A percentile compares a stretch with the other conserved stretches of the same genome.
phyloP scores from a whole-genome alignment of 306 rosid genomes.

The Cucurbita maxima region DNA sequence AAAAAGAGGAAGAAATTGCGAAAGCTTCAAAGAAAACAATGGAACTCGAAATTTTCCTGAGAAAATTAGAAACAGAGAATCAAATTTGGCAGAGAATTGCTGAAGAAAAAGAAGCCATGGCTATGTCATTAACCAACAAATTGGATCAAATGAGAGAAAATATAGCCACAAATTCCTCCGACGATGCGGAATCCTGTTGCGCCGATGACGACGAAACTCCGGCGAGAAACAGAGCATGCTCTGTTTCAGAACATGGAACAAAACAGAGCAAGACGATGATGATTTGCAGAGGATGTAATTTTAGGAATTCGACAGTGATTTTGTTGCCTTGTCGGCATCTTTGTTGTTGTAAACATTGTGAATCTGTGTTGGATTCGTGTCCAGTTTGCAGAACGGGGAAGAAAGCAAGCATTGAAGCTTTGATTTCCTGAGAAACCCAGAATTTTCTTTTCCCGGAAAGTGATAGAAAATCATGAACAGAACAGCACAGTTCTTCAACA shows the following conservation, averaged over 20 bases:
- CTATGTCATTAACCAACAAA: constrained; percentile 26
- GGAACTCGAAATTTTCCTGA: constrained; percentile 41
- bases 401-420: constrained; percentile 55
- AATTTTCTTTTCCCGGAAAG: constrained; percentile 10
- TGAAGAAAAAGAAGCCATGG: constrained; percentile 42
- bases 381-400: constrained; percentile 49
- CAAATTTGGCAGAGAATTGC: constrained; percentile 40
- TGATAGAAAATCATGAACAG: not conserved
- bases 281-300: constrained; percentile 42
- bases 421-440: constrained; percentile 30
- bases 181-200: constrained; percentile 54
- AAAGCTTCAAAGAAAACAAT: constrained; percentile 21
- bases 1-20: constrained; percentile 46
- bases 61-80: constrained; percentile 45
- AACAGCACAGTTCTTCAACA: not conserved
- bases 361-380: constrained; percentile 43
- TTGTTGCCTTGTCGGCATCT: constrained; percentile 81
- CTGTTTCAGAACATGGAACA: not conserved
- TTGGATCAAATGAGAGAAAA: constrained; percentile 42
- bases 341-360: constrained; percentile 61
- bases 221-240: constrained; percentile 11
- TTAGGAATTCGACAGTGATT: constrained; percentile 26
- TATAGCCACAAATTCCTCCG: constrained; percentile 9
- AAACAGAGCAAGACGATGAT: not conserved
- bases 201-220: not conserved